These are phyloP conservation scores for Vigna unguiculata DNA, from an alignment of 306 rosid species.

Conservation along the genomic window DNA sequence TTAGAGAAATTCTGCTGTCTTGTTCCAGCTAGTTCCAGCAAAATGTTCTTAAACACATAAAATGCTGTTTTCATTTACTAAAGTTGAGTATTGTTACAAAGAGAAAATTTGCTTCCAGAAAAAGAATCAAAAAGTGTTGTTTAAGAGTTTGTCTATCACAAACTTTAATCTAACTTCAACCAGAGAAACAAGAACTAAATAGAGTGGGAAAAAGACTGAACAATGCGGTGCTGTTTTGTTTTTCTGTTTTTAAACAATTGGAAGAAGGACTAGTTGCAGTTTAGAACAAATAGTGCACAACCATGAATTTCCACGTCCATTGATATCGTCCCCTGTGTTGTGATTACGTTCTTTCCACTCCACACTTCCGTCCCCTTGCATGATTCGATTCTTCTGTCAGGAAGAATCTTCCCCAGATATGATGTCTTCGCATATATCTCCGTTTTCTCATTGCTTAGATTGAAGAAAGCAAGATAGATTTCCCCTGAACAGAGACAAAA, in stretches of 20 bases:
- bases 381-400: constrained; percentile 42
- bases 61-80: no score
- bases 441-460: constrained; percentile 56
- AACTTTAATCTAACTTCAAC: no score
- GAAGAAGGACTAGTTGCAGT: constrained; percentile 46
- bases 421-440: constrained; percentile 55
- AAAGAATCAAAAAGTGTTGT: no score
- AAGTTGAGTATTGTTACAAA: no score
- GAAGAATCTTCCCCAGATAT: constrained; percentile 58
- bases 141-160: no score
- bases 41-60: no score
- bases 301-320: constrained; percentile 61
- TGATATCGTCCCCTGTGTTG: constrained; percentile 49
- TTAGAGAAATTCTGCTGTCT: no score
- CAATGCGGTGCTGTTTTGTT: background rate
- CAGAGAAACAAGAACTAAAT: background rate
- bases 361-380: constrained; percentile 72
- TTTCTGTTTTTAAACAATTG: background rate
- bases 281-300: constrained; percentile 65
- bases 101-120: no score
- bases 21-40: no score
- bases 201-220: background rate
- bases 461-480: constrained; percentile 78
- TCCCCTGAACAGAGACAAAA: constrained; percentile 54
- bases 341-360: constrained; percentile 59